Evolutionary conservation across 164 flowering plant genomes (phyloP).

Genomic region (Dillenia suffruticosa): DNA sequence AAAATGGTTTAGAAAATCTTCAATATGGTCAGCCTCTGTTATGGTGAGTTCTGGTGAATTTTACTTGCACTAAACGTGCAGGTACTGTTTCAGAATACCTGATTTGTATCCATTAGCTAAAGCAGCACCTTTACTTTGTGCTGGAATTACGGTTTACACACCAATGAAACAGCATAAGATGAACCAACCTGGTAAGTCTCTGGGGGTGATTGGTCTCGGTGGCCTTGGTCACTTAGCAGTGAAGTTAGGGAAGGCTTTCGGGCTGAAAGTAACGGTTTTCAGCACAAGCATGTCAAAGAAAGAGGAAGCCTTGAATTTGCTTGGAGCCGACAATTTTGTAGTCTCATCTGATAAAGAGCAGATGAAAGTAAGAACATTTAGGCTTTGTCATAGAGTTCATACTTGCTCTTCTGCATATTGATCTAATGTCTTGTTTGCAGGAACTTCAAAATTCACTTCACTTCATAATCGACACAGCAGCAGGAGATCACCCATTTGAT

Average conservation of each 20-base stretch:
- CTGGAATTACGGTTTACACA: conserved; percentile 74
- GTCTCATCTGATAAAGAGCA: conserved; percentile 59
- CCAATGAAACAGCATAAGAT: conserved; percentile 79
- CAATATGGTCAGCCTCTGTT: no score
- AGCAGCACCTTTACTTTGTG: conserved; percentile 82
- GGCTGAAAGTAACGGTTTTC: conserved; percentile 62
- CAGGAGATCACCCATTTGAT: conserved; percentile 88
- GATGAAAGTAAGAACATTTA: conserved; percentile 45
- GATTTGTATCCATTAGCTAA: conserved; percentile 51
- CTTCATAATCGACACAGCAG: conserved; percentile 74
- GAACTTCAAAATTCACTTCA: conserved; percentile 46
- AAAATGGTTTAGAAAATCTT: no score
- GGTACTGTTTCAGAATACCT: conserved; percentile 72
- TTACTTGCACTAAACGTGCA: conserved; percentile 13
- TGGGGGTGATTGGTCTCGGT: conserved; percentile 78
- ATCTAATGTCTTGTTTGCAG: conserved; percentile 26
- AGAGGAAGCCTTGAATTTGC: conserved; percentile 60
- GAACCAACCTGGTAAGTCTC: conserved; percentile 81
- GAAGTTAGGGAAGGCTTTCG: conserved; percentile 79
- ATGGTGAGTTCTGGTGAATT: no score
- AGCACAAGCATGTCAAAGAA: conserved; percentile 73
- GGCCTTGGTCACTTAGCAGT: conserved; percentile 90
- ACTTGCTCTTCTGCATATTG: background rate
- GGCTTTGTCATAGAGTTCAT: background rate
- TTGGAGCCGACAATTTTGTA: conserved; percentile 73